phyloP scores from a whole-genome alignment of 225 moss, liverwort and hornwort genomes.

The Marchantia paleacea region DNA sequence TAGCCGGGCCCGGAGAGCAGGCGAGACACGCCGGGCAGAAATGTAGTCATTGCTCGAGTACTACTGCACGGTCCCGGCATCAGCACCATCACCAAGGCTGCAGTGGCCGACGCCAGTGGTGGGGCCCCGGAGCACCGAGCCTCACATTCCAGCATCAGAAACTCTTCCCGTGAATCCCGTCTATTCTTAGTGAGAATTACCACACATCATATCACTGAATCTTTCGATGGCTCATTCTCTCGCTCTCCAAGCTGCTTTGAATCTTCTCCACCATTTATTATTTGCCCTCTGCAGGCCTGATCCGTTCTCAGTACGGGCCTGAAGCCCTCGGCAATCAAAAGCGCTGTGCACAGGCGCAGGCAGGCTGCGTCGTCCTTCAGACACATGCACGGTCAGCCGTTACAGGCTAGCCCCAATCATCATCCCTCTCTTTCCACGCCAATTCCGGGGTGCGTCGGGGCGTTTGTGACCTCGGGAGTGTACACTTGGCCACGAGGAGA shows the following conservation, averaged over 20 bases:
- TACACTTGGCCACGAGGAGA: too few species aligned
- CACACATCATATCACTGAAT: background rate
- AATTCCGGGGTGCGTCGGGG: too few species aligned
- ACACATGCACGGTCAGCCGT: background rate
- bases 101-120: background rate
- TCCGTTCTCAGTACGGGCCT: background rate
- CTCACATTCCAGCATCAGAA: background rate
- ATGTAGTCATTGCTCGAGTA: constrained; percentile 1
- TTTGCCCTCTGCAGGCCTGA: background rate
- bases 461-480: too few species aligned
- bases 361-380: background rate
- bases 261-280: background rate
- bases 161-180: background rate
- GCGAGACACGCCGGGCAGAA: too few species aligned
- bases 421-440: background rate
- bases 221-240: background rate
- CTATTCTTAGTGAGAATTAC: background rate
- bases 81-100: too few species aligned
- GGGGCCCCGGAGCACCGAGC: background rate
- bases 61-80: too few species aligned
- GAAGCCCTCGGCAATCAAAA: background rate
- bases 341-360: background rate
- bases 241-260: background rate
- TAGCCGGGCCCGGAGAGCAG: too few species aligned
- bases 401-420: background rate